A percentile compares a stretch with the other conserved stretches of the same genome.
Evolutionary conservation across 805 yeast species (phyloP).

Genomic region (Kodamaea kakaduensis): DNA sequence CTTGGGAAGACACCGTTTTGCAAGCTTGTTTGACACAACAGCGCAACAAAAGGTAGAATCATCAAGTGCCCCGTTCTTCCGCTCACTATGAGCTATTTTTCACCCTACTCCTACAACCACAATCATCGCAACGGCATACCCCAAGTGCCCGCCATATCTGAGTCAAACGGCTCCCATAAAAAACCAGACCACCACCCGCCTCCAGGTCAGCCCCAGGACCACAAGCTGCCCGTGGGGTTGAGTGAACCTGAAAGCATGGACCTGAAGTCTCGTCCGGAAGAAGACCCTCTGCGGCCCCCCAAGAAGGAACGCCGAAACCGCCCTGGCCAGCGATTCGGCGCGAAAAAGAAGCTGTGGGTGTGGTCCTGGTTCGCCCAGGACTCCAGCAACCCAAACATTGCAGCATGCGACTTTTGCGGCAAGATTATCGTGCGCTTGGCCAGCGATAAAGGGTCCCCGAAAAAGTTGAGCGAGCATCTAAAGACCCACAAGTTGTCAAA

Average conservation of each 20-base stretch:
- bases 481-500: conserved; percentile 48
- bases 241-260: neutral
- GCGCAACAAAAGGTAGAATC: neutral
- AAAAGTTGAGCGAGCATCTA: conserved; percentile 54
- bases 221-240: neutral
- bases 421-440: conserved; percentile 45
- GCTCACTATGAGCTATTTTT: conserved; percentile 8
- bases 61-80: too few species aligned
- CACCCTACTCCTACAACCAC: conserved; percentile 6
- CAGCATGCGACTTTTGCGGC: conserved; percentile 53
- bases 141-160: conserved; percentile 2
- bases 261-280: neutral
- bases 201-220: neutral
- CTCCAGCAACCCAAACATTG: conserved; percentile 42
- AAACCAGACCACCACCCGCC: too few species aligned
- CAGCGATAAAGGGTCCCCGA: conserved; percentile 57
- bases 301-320: conserved; percentile 38
- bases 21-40: too few species aligned
- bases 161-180: too few species aligned
- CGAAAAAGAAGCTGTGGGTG: conserved; percentile 60
- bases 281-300: conserved; percentile 3
- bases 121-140: conserved; percentile 1
- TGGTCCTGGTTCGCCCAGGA: conserved; percentile 62
- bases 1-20: neutral
- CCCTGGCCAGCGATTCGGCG: conserved; percentile 57